Conservation (phyloP, 164 flowering plant genomes). For the Euptelea pleiosperma region DNA sequence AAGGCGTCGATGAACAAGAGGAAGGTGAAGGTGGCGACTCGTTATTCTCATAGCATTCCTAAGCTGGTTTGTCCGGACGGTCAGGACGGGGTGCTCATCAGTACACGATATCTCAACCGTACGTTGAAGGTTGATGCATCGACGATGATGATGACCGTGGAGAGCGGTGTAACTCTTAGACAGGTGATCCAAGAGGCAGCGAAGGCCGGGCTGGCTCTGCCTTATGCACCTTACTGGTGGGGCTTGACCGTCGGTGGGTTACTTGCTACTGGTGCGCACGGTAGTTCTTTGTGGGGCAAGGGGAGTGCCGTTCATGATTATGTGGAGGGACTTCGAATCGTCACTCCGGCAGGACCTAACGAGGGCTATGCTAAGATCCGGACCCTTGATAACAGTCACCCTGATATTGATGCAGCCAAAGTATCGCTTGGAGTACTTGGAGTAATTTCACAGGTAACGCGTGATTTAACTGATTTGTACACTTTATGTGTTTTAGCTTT, state of each 20-base stretch:
- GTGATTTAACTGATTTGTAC: no score
- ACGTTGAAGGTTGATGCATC: conserved; percentile 24
- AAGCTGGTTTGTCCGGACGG: conserved; percentile 64
- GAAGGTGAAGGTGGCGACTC: conserved; percentile 63
- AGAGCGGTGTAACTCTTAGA: conserved; percentile 54
- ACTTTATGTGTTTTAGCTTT: not conserved
- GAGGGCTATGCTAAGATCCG: conserved; percentile 57
- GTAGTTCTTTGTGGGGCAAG: conserved; percentile 64
- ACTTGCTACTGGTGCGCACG: conserved; percentile 71
- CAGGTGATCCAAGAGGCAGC: conserved; percentile 52
- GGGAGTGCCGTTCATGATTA: conserved; percentile 74
- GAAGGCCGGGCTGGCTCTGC: conserved; percentile 52
- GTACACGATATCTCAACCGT: conserved; percentile 50
- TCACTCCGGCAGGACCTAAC: conserved; percentile 39
- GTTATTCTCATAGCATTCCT: conserved; percentile 58
- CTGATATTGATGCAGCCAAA: conserved; percentile 49
- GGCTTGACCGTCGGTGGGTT: conserved; percentile 73
- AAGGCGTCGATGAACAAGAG: conserved; percentile 34
- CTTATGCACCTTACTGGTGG: conserved; percentile 78
- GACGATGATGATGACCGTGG: conserved; percentile 43
- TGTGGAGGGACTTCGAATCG: conserved; percentile 42
- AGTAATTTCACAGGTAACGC: conserved; percentile 63
- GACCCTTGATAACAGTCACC: conserved; percentile 21
- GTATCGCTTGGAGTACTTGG: conserved; percentile 82
- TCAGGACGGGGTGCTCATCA: conserved; percentile 48